A percentile compares a stretch with the other conserved stretches of the same genome.
Conservation (phyloP, 495 filamentous ascomycete species). For the Astrocystis sublimbata region DNA sequence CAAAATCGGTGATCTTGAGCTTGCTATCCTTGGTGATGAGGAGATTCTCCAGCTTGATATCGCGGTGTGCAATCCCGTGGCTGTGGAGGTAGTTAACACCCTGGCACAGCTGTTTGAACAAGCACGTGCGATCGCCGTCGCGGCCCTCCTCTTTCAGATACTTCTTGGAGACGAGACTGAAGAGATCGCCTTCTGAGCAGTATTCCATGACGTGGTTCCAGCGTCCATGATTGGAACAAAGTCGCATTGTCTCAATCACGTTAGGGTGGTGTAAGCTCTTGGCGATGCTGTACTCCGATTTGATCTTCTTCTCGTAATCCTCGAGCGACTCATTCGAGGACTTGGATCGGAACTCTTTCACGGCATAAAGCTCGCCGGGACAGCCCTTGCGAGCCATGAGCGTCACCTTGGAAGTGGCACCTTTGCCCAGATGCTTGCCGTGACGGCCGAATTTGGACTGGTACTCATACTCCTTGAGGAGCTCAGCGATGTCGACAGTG, state of each 20-base stretch:
- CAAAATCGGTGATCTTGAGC: constrained; percentile 81
- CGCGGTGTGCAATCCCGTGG: constrained; percentile 76
- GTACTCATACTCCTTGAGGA: constrained; percentile 60
- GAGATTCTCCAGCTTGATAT: constrained; percentile 80
- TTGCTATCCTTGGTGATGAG: constrained; percentile 67
- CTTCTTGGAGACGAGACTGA: constrained; percentile 61
- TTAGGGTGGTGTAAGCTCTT: constrained; percentile 77
- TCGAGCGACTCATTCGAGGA: constrained; percentile 59
- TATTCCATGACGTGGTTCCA: constrained; percentile 90
- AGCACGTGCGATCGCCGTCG: constrained; percentile 67
- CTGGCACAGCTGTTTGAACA: constrained; percentile 78
- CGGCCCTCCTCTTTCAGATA: constrained; percentile 62
- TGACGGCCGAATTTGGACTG: constrained; percentile 59
- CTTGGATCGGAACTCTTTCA: constrained; percentile 75
- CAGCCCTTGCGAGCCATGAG: constrained; percentile 62
- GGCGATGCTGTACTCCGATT: constrained; percentile 75
- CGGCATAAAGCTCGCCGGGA: constrained; percentile 63
- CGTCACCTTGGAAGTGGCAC: constrained; percentile 71
- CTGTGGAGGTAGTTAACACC: constrained; percentile 69
- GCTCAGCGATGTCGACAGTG: constrained; percentile 60
- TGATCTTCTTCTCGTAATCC: constrained; percentile 77
- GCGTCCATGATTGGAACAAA: constrained; percentile 64
- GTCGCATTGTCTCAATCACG: constrained; percentile 69
- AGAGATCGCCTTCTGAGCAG: constrained; percentile 72
- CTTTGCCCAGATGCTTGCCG: constrained; percentile 67